Evolutionary conservation across 2,329 filamentous ascomycete species (phyloP), one percentile per base, ranked within the genome.

Genomic region (Metarhizium sp.): DNA sequence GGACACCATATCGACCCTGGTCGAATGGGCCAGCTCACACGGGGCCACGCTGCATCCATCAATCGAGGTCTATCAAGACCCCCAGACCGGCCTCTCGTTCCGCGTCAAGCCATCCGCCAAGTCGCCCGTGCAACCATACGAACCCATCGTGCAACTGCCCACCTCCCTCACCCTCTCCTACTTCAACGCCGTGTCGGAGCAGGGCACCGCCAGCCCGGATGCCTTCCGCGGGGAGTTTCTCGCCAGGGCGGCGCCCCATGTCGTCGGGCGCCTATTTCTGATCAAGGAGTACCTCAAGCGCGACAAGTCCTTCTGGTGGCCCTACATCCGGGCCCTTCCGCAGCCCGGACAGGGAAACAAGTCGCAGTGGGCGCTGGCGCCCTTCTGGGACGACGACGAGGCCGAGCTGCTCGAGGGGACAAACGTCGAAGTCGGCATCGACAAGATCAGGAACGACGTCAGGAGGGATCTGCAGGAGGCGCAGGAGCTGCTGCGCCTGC

Each of bases 211-310:
- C 11, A 10, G 45, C 50, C 59, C 64, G 16, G 60, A 61, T 52
- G 50, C 58, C 58, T 80, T 87, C 50, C 77, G 81, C 0, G 51
- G 60, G 0, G 63, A 64, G 1, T 82, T 88, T 60, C 67, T 86
- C 50, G 61, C 73, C 1, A 62, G 64, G 4, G 67, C 77, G 2
- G 77, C 78, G 1, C 77, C 82, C 0, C 79, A 87, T 60, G 80
- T 87, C 55, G 70, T 85, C 51, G 78, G 82, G 8, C 78, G 85
- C 4, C 86, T 90, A 68, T 86, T 88, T 59, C 75, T 91, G 6
- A 76, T 88, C 64, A 81, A 85, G 58, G 82, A 91, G 66, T 84
- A 82, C 63, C 73, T 90, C 36, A 69, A 77, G 2, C 80, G 79
- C 1, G 55, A 69, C 2, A 63, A 75, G 2, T 87, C 86, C 0